These are phyloP conservation scores for Phytophthora multivora DNA, from an alignment of 352 stramenopile species.

Conservation along the genomic window DNA sequence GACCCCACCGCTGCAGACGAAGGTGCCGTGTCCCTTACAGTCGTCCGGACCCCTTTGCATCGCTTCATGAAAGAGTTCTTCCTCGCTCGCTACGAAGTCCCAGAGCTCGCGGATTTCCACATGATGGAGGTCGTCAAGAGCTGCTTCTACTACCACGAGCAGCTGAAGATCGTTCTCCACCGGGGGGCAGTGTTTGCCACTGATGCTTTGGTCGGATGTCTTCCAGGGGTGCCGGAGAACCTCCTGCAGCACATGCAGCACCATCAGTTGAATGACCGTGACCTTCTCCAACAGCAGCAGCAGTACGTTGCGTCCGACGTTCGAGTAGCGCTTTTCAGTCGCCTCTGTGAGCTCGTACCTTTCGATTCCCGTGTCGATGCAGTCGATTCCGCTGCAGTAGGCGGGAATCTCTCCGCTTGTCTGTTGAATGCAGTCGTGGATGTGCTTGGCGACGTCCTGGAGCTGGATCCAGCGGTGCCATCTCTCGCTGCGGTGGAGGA, in stretches of 20 bases:
- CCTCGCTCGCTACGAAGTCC: conserved; percentile 54
- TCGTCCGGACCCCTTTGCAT: conserved; percentile 38
- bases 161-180: conserved; percentile 25
- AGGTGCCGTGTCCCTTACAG: background rate
- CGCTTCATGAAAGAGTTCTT: conserved; percentile 69
- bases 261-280: conserved; percentile 15
- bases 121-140: conserved; percentile 78
- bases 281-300: conserved; percentile 14
- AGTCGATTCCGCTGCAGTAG: background rate
- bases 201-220: conserved; percentile 12
- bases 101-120: conserved; percentile 66
- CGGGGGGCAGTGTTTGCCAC: conserved; percentile 16
- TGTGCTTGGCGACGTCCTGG: conserved; percentile 64
- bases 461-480: conserved; percentile 46
- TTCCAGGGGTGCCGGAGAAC: conserved; percentile 18
- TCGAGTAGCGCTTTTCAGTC: conserved; percentile 59
- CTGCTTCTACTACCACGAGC: conserved; percentile 56
- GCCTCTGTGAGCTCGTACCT: conserved; percentile 63
- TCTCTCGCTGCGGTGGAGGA: conserved; percentile 44
- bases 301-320: conserved; percentile 39
- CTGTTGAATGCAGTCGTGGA: conserved; percentile 57
- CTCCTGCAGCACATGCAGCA: conserved; percentile 22
- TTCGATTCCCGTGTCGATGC: conserved; percentile 23
- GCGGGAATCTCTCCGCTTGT: conserved; percentile 49
- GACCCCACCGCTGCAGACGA: background rate